Conservation (phyloP, 805 yeast species). For the Barnettozyma botsteinii region DNA sequence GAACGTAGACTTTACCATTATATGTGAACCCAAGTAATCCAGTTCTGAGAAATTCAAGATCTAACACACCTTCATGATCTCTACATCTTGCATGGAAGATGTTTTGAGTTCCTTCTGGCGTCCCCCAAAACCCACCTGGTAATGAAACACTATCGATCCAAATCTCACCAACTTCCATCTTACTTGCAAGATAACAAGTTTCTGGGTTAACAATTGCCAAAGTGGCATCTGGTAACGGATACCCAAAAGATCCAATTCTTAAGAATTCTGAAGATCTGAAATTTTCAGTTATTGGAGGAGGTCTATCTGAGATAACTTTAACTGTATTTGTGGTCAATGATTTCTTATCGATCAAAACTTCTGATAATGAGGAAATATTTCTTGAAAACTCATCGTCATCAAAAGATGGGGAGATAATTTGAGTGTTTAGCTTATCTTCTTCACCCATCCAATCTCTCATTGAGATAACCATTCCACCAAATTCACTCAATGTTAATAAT, state of each 20-base stretch:
- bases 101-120: conserved; percentile 58
- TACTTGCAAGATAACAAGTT: conserved; percentile 64
- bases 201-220: conserved; percentile 94
- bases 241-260: conserved; percentile 88
- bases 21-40: conserved; percentile 85
- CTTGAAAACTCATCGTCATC: conserved; percentile 32
- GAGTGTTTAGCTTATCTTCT: conserved; percentile 54
- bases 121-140: conserved; percentile 84
- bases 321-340: conserved; percentile 70
- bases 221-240: conserved; percentile 90
- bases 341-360: conserved; percentile 65
- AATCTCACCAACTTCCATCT: conserved; percentile 85
- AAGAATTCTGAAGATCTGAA: conserved; percentile 40
- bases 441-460: conserved; percentile 87
- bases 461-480: conserved; percentile 93
- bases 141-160: conserved; percentile 96
- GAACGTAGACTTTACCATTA: conserved; percentile 80
- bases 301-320: conserved; percentile 55
- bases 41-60: conserved; percentile 79
- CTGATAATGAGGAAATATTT: conserved; percentile 38
- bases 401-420: conserved; percentile 32
- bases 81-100: conserved; percentile 80
- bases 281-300: conserved; percentile 44
- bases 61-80: conserved; percentile 63
- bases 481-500: conserved; percentile 80